phyloP scores from a whole-genome alignment of 805 yeast genomes.

The Nakazawaea laoshanensis region DNA sequence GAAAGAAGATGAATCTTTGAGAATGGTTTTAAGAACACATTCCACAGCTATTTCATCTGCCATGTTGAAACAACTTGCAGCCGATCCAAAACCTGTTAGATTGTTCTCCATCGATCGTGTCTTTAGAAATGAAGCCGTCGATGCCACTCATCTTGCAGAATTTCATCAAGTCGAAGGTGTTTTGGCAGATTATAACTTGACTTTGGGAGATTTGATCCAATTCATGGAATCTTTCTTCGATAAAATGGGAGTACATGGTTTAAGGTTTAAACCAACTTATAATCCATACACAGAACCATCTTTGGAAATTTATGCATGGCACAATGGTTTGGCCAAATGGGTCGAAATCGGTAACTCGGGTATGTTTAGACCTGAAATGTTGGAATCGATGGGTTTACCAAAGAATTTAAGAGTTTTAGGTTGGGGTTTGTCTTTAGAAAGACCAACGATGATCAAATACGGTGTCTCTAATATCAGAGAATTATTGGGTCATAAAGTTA shows the following conservation, averaged over 20 bases:
- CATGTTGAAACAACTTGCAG: constrained; percentile 81
- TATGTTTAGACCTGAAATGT: constrained; percentile 99
- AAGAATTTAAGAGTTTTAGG: constrained; percentile 90
- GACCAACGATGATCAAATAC: constrained; percentile 99
- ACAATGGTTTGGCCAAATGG: constrained; percentile 91
- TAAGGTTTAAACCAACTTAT: constrained; percentile 97
- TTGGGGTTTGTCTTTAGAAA: constrained; percentile 93
- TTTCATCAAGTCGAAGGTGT: constrained; percentile 99
- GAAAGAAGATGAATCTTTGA: constrained; percentile 84
- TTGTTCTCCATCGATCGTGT: constrained; percentile 95
- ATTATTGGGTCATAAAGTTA: constrained; percentile 92
- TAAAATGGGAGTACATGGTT: constrained; percentile 93
- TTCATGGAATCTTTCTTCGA: constrained; percentile 96
- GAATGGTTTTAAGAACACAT: constrained; percentile 93
- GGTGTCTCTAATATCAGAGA: constrained; percentile 95
- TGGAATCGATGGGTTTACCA: constrained; percentile 97
- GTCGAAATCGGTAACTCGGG: constrained; percentile 99
- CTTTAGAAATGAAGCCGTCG: constrained; percentile 99
- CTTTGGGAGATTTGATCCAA: constrained; percentile 93
- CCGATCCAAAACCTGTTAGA: constrained; percentile 83
- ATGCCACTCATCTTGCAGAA: constrained; percentile 98
- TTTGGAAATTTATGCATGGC: constrained; percentile 95
- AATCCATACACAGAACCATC: constrained; percentile 99
- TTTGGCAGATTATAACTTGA: constrained; percentile 89
- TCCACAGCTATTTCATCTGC: constrained; percentile 91